phyloP scores from a whole-genome alignment of 1,139 yeast species.

The Taphrina wiesneri region DNA sequence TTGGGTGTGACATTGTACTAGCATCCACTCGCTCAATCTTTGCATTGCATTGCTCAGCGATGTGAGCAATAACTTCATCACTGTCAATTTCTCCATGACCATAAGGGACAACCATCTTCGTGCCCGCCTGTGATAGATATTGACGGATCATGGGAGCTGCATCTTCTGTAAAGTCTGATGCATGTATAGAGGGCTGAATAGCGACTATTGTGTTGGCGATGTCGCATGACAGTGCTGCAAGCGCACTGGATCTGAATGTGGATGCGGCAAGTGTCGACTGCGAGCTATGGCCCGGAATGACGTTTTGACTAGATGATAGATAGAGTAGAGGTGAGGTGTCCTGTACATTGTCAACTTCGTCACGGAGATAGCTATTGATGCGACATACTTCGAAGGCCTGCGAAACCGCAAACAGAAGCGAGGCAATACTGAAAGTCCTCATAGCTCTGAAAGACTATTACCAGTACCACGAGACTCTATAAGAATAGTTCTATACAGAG shows the following conservation, averaged over 20 bases:
- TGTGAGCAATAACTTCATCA: constrained; percentile 12
- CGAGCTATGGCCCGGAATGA: constrained; percentile 7
- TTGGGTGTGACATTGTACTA: constrained; percentile 15
- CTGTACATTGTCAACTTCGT: neutral
- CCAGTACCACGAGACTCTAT: neutral
- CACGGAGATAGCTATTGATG: neutral
- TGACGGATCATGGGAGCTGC: constrained; percentile 25
- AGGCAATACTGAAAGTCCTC: constrained; percentile 3
- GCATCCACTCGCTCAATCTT: constrained; percentile 25
- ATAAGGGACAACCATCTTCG: constrained; percentile 33
- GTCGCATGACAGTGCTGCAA: constrained; percentile 24
- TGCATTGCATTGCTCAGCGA: constrained; percentile 15
- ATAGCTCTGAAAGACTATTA: neutral
- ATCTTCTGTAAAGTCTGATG: constrained; percentile 23
- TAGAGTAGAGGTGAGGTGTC: constrained; percentile 28
- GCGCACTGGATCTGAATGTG: constrained; percentile 14
- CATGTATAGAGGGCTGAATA: constrained; percentile 27
- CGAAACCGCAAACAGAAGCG: neutral
- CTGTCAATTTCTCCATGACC: constrained; percentile 24
- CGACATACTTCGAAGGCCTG: constrained; percentile 11
- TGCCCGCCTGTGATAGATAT: constrained; percentile 20
- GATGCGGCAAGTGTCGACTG: constrained; percentile 21
- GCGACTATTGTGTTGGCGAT: constrained; percentile 19
- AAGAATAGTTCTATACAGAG: no score
- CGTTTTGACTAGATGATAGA: constrained; percentile 11